Base-by-base conservation (phyloP, 2,329 filamentous ascomycete species). In the Calonectria naviculata region DNA sequence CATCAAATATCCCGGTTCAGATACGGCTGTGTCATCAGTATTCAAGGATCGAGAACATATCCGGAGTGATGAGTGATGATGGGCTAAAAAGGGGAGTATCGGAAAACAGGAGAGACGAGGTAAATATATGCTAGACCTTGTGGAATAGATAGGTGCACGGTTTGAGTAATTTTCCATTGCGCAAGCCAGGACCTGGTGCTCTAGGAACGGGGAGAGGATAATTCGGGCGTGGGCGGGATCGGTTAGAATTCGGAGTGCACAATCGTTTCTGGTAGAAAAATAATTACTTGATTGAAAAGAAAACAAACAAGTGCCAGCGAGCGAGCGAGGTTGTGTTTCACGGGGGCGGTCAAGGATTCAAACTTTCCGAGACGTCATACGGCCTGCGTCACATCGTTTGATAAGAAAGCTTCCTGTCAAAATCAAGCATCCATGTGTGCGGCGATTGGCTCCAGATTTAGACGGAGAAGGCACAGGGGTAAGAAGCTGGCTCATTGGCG, bases 1-100 rank as follows among this genome's bases (percentile, higher is more conserved):
- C 29, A 70, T 75, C 31, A 64, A 75, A 31, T 75, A 77, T 69
- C 71, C 46, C 28, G 71, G 66, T 19, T 67, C 70, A 2, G 69
- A 74, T 60, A 71, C 41, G 29, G 74, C 75, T 5, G 79, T 80
- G 73, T 76, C 76, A 29, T 78, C 79, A 17, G 73, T 75, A 47
- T 71, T 70, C 34, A 66, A 54, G 31, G 42, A 54, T 71, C 21
- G 65, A 68, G 54, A 73, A 67, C 36, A 76, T 62, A 5, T 54
- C 4, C 34, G 21, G 41, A 34, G 70, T 36, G 38, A n/a, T 26
- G 36, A n/a, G 26, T 49, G 47, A 58, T 29, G 60, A 63, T 65
- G 65, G 34, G 34, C 9, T 36, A 36, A 41, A 58, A 42, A 62
- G 44, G 29, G 31, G 60, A 28, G 47, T 4, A 29, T 29, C 13